These are phyloP conservation scores for Canavalia ensiformis DNA, from an alignment of 306 rosid species.

Conservation along the genomic window DNA sequence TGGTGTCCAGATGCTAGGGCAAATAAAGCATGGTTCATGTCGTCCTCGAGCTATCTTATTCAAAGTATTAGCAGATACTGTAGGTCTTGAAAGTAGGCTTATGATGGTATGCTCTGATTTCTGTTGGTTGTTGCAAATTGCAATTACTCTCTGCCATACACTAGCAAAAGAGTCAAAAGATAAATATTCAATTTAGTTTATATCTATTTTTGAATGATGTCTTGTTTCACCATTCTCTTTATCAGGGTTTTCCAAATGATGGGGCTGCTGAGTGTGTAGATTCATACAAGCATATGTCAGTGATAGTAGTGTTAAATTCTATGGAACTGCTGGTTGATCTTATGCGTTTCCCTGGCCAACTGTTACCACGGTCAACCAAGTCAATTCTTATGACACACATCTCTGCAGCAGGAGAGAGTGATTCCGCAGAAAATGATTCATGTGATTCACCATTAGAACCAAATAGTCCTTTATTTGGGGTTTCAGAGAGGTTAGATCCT, in stretches of 20 bases:
- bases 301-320: slow-evolving; percentile 83
- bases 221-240: slow-evolving; percentile 40
- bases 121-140: slow-evolving; percentile 26
- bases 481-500: slow-evolving; percentile 80
- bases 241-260: slow-evolving; percentile 92
- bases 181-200: slow-evolving; percentile 36
- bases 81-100: slow-evolving; percentile 91
- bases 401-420: slow-evolving; percentile 97
- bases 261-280: slow-evolving; percentile 82
- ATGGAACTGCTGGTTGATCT: slow-evolving; percentile 93
- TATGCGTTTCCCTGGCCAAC: slow-evolving; percentile 94
- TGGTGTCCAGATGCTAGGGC: slow-evolving; percentile 88
- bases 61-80: slow-evolving; percentile 92
- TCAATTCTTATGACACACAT: slow-evolving; percentile 91
- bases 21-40: slow-evolving; percentile 93
- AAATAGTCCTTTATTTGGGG: slow-evolving; percentile 94
- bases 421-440: slow-evolving; percentile 98
- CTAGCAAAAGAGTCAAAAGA: slow-evolving; percentile 27
- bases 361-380: slow-evolving; percentile 82
- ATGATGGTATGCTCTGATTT: slow-evolving; percentile 78
- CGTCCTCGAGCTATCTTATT: slow-evolving; percentile 95
- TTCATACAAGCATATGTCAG: slow-evolving; percentile 93
- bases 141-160: slow-evolving; percentile 14
- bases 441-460: slow-evolving; percentile 99
- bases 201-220: slow-evolving; percentile 43